phyloP scores from a whole-genome alignment of 257 asterid species.

The Solanum medicagineum region DNA sequence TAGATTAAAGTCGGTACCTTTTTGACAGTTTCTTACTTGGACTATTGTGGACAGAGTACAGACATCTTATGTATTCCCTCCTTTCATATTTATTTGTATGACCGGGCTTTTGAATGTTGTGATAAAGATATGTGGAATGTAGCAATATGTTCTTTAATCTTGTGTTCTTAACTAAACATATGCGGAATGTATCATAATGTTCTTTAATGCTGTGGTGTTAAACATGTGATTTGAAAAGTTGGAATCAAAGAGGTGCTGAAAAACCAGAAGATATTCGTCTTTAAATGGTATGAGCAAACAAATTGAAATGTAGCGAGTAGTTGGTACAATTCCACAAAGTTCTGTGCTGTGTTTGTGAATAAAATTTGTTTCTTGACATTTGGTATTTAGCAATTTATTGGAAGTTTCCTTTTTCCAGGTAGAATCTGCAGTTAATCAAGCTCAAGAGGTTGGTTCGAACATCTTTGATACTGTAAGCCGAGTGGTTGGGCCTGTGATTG shows the following conservation, averaged over 20 bases:
- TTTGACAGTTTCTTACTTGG: neutral
- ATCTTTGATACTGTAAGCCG: conserved; percentile 35
- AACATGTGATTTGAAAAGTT: neutral
- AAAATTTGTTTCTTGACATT: neutral
- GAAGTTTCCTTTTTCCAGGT: conserved; percentile 27
- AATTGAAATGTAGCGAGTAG: neutral
- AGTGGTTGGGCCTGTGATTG: conserved; percentile 49
- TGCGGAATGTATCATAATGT: neutral
- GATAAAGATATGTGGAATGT: neutral
- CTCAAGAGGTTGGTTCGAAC: conserved; percentile 47
- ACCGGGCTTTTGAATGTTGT: neutral
- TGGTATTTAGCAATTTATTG: neutral
- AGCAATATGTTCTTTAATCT: neutral
- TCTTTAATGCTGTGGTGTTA: neutral
- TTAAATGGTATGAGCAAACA: neutral
- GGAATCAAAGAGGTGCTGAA: neutral
- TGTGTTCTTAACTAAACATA: no score
- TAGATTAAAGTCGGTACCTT: neutral
- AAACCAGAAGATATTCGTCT: neutral
- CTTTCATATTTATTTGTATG: neutral
- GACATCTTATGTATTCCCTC: neutral
- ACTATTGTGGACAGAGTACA: neutral
- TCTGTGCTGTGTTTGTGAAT: neutral
- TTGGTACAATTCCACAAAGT: neutral
- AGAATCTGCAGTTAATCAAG: conserved; percentile 62